Evolutionary conservation across 768 basidiomycete genomes (phyloP), one percentile per base, ranked within the genome.

Genomic region (Phanerodontia chrysosporium): DNA sequence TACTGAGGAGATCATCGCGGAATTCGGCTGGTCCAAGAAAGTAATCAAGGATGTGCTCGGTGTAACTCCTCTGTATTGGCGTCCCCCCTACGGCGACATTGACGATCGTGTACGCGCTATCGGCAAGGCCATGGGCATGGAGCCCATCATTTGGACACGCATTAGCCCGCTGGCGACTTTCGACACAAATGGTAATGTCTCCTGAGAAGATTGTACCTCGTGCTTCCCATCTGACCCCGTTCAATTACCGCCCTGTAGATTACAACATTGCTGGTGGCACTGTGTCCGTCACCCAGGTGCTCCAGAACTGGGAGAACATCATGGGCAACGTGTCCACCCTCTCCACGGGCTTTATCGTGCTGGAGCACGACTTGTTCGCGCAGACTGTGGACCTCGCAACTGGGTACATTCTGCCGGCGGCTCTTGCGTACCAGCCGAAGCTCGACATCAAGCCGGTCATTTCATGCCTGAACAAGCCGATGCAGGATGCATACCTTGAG

Each of bases 41-140:
- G 78, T 87, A 58, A 94, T 96, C 73, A 85, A 85, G 69, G 90
- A 95, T 67, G 81, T 89, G 46, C 75, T 86, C 32, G 93, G 87
- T 49, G 84, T 90, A 14, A 87, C 89, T 0, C 91, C 91, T 24
- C 84, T 83, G 64, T 84, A 79, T 72, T 89, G 90, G 85, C 78
- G 91, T 56, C 90, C 92, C 36, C 91, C 91, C 45, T 95, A 78
- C 66, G 89, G 89, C 61, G 90, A 90, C 68, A 86, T 90, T 53
- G 89, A 89, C 70, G 84, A 95, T 72, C 89, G 93, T 66, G 91
- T 96, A 29, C 89, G 92, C 65, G 88, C 87, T 45, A 90, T 96
- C 64, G 83, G 83, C 21, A 71, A 79, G 52, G 90, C 92, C 48
- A 92, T 95, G 92, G 87, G 87, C 39, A 75, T 95, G 32, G 84